Base-by-base conservation (phyloP, 495 filamentous ascomycete genomes). In the Penicillium mononematosum region DNA sequence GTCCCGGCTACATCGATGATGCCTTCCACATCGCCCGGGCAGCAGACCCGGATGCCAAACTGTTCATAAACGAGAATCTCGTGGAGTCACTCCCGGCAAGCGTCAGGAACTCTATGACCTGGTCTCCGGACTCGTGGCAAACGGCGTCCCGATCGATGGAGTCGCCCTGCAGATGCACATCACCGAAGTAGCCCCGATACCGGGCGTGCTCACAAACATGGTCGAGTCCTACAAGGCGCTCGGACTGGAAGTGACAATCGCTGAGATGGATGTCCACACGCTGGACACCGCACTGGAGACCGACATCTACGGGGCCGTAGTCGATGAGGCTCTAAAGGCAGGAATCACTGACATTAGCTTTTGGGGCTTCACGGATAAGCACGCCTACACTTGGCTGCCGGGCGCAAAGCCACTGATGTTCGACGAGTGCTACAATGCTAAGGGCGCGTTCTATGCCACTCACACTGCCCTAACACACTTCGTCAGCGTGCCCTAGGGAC, bases 311-410 rank as follows among this genome's bases (percentile, higher is more conserved):
- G 43, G 43, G 1, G 43, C 43, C 11, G 43, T 45, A 2, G 10
- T 59, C 20, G 29, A 8, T 22, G 56, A 59, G 56, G 56, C 56
- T 31, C 56, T 59, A 14, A 12, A 59, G 0, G 49, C 56, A 25
- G 56, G 56, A 43, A 53, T 59, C 43, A 59, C 56, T 20, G 56
- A 59, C 25, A 59, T 59, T 27, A 53, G 50, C 39, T 59, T 59
- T 34, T 59, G 56, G 56, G 56, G 56, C 29, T 59, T 59, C 11
- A 53, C 56, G n/a, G 56, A 59, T 53, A 59, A 59, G 50, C 56
- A 59, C 9, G 56, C 56, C 5, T 59, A 59, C 32, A 59, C 56
- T 22, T 59, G 56, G 56, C 19, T 59, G 16, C 9, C 3, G 19
- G 56, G 56, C 32, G 56, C 56, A 8, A 59, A 59, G 56, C 56